Evolutionary conservation across 2,329 filamentous ascomycete genomes (phyloP).

Genomic region (Stylonectria norvegica): DNA sequence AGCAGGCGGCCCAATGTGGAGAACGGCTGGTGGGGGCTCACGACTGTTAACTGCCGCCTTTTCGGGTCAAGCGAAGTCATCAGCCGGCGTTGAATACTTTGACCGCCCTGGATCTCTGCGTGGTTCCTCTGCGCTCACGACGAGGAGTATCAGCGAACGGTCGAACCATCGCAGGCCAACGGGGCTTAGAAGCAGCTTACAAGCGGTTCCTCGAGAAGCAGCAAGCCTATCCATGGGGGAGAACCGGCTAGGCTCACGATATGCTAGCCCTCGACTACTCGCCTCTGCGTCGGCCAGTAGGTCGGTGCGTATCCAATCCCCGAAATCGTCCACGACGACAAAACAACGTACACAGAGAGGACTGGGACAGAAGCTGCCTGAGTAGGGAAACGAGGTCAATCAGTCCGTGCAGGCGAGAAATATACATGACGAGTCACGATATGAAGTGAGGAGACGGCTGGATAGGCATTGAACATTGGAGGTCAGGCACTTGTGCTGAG

Average conservation of each 20-base stretch:
- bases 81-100: constrained; percentile 2
- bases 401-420: too few relatives aligned
- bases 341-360: constrained; percentile 8
- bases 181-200: too few relatives aligned
- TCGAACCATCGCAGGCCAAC: too few relatives aligned
- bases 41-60: constrained; percentile 1
- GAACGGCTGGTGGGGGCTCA: constrained; percentile 6
- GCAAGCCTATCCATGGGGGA: constrained; percentile 20
- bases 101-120: constrained; percentile 1
- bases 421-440: too few relatives aligned
- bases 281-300: constrained; percentile 15
- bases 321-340: constrained; percentile 15
- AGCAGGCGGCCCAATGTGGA: constrained; percentile 4
- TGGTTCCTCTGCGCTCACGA: constrained; percentile 10
- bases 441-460: constrained; percentile 2
- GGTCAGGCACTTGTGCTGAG: not conserved
- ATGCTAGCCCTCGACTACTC: constrained; percentile 9
- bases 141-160: too few relatives aligned
- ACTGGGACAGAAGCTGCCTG: constrained; percentile 3
- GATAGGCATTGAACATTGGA: constrained; percentile 7
- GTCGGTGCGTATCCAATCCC: constrained; percentile 26
- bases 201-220: constrained; percentile 2
- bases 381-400: constrained; percentile 5
- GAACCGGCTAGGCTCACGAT: constrained; percentile 14
- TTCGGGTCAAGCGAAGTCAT: constrained; percentile 2